phyloP scores from a whole-genome alignment of 257 asterid species.

The Gentiana macrophylla region DNA sequence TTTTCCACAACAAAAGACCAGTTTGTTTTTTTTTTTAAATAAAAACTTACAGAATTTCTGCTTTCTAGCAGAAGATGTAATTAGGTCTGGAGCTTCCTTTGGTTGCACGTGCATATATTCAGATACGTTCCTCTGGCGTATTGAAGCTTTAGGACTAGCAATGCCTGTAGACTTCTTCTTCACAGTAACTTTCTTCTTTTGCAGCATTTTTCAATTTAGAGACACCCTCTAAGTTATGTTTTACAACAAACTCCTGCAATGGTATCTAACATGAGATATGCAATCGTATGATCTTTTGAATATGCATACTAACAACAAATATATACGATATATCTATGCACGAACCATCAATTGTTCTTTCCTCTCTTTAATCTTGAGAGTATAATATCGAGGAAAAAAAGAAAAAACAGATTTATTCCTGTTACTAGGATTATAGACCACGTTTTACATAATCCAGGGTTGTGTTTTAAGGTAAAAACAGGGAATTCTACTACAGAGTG shows the following conservation, averaged over 20 bases:
- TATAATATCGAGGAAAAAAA: no score
- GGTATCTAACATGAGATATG: neutral
- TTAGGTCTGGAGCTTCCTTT: slow-evolving; percentile 61
- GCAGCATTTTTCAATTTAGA: slow-evolving; percentile 47
- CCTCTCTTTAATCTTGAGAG: no score
- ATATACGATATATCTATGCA: no score
- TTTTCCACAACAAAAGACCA: no score
- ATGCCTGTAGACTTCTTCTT: slow-evolving; percentile 46
- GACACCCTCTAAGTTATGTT: slow-evolving; percentile 13
- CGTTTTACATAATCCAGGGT: no score
- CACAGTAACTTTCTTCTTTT: slow-evolving; percentile 48
- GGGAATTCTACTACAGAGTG: no score
- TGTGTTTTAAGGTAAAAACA: no score
- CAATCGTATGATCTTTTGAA: no score
- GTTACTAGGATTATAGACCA: no score
- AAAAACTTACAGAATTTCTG: slow-evolving; percentile 54
- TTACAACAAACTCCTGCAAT: slow-evolving; percentile 6
- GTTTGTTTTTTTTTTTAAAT: neutral
- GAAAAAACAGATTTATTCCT: no score
- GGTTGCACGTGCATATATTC: slow-evolving; percentile 51
- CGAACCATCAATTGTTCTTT: no score
- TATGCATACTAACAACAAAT: no score
- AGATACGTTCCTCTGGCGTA: slow-evolving; percentile 50
- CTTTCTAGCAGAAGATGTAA: slow-evolving; percentile 84
- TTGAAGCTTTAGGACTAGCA: slow-evolving; percentile 50